Percentiles rank a stretch among this genome's conserved stretches.
Conservation (phyloP, 768 basidiomycete genomes). For the Boletus vinaceobasis region DNA sequence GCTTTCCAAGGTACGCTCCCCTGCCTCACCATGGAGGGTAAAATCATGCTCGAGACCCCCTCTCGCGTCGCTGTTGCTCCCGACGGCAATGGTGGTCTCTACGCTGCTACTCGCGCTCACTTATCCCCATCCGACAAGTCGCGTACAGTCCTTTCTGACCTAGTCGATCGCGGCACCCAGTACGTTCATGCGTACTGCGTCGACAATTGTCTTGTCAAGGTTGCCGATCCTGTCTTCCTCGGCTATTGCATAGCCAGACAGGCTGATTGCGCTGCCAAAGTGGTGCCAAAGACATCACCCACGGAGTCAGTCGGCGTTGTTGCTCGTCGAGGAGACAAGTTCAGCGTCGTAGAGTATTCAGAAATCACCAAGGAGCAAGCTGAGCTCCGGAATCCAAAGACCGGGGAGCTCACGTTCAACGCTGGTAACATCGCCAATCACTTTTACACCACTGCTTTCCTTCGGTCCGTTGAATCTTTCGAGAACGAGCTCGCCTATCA, state of each 20-base stretch:
- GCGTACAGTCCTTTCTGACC: slow-evolving; percentile 79
- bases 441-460: slow-evolving; percentile 88
- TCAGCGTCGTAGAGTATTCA: slow-evolving; percentile 94
- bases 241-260: slow-evolving; percentile 89
- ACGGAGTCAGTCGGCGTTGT: slow-evolving; percentile 95
- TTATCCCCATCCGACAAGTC: slow-evolving; percentile 56
- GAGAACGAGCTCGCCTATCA: slow-evolving; percentile 93
- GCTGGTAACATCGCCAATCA: slow-evolving; percentile 98
- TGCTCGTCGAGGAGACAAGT: slow-evolving; percentile 77
- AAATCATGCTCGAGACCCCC: slow-evolving; percentile 79
- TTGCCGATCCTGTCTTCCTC: slow-evolving; percentile 96
- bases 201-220: slow-evolving; percentile 97
- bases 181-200: slow-evolving; percentile 97
- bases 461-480: slow-evolving; percentile 73
- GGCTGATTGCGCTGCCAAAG: slow-evolving; percentile 92
- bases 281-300: slow-evolving; percentile 84
- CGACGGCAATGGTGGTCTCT: slow-evolving; percentile 96
- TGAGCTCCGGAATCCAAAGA: slow-evolving; percentile 62
- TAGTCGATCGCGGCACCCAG: slow-evolving; percentile 67
- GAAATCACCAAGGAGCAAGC: slow-evolving; percentile 90
- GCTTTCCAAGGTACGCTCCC: slow-evolving; percentile 83
- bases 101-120: slow-evolving; percentile 85
- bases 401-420: slow-evolving; percentile 82
- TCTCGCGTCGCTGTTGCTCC: slow-evolving; percentile 91
- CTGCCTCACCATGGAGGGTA: slow-evolving; percentile 91